Evolutionary conservation across 2,329 filamentous ascomycete species (phyloP).

Genomic region (Ophiobolus disseminans): DNA sequence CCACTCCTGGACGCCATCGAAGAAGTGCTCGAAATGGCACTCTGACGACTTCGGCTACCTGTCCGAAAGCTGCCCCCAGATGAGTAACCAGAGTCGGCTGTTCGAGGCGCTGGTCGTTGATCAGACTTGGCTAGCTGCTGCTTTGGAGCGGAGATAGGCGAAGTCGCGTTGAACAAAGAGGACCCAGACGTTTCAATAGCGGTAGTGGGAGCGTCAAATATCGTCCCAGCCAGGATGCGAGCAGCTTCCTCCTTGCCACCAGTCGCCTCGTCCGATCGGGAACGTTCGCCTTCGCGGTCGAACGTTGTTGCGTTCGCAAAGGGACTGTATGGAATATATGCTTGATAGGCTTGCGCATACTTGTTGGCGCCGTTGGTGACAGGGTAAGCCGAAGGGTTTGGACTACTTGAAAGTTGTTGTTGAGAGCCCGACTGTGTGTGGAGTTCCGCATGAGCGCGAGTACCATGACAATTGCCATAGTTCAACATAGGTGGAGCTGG

Average conservation of each 20-base stretch:
- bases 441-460: no score
- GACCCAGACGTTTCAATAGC: constrained; percentile 8
- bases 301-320: constrained; percentile 14
- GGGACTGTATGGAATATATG: constrained; percentile 35
- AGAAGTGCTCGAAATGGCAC: background rate
- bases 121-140: constrained; percentile 9
- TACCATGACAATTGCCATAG: no score
- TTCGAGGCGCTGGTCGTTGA: constrained; percentile 35
- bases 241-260: constrained; percentile 14
- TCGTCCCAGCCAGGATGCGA: constrained; percentile 32
- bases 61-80: constrained; percentile 43
- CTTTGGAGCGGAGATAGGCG: constrained; percentile 3
- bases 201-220: constrained; percentile 21
- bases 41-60: constrained; percentile 6
- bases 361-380: constrained; percentile 26
- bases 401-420: background rate
- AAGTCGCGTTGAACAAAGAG: constrained; percentile 13
- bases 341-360: constrained; percentile 40
- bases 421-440: no score
- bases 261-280: constrained; percentile 9
- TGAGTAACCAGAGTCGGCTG: constrained; percentile 51
- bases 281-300: constrained; percentile 5
- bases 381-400: no score
- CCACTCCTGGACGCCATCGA: no score
- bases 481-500: no score